Conservation (phyloP, 108 stramenopile species). For the Nitzschia inconspicua region DNA sequence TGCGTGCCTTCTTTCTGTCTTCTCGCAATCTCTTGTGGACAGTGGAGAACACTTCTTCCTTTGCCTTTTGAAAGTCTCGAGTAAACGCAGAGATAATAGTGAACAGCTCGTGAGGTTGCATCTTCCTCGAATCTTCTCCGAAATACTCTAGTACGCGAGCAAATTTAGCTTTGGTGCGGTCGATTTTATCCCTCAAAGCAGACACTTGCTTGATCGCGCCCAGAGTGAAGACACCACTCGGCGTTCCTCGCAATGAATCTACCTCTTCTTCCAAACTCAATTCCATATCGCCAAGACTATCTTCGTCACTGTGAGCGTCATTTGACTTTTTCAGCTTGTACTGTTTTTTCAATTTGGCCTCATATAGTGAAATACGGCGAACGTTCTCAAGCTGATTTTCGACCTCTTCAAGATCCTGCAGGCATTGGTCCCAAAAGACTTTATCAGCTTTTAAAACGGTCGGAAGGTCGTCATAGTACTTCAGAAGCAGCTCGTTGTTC, state of each 20-base stretch:
- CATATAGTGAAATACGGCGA: slow-evolving; percentile 63
- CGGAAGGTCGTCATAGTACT: slow-evolving; percentile 78
- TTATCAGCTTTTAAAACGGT: slow-evolving; percentile 77
- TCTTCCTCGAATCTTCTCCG: slow-evolving; percentile 63
- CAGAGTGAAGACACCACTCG: slow-evolving; percentile 77
- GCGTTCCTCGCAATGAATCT: slow-evolving; percentile 59
- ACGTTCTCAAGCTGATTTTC: slow-evolving; percentile 83
- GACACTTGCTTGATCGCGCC: slow-evolving; percentile 84
- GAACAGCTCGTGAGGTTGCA: slow-evolving; percentile 85
- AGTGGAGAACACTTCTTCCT: slow-evolving; percentile 61
- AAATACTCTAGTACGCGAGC: slow-evolving; percentile 65
- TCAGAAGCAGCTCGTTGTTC: slow-evolving; percentile 73
- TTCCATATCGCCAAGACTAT: slow-evolving; percentile 53
- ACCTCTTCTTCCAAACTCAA: slow-evolving; percentile 81
- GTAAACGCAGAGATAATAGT: slow-evolving; percentile 70
- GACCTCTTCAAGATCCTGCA: slow-evolving; percentile 75
- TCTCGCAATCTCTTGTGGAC: slow-evolving; percentile 70
- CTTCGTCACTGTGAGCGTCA: slow-evolving; percentile 50
- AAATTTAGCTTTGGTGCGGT: slow-evolving; percentile 68
- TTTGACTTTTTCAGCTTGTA: slow-evolving; percentile 29
- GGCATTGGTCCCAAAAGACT: slow-evolving; percentile 83
- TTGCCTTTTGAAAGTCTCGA: slow-evolving; percentile 72
- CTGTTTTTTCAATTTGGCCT: slow-evolving; percentile 31
- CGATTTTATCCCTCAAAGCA: slow-evolving; percentile 77
- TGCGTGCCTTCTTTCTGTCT: slow-evolving; percentile 36